Percentiles rank a stretch among this genome's conserved stretches.
These are phyloP conservation scores for Zalaria sp. DNA, from an alignment of 2,329 filamentous ascomycete species.

Conservation along the genomic window DNA sequence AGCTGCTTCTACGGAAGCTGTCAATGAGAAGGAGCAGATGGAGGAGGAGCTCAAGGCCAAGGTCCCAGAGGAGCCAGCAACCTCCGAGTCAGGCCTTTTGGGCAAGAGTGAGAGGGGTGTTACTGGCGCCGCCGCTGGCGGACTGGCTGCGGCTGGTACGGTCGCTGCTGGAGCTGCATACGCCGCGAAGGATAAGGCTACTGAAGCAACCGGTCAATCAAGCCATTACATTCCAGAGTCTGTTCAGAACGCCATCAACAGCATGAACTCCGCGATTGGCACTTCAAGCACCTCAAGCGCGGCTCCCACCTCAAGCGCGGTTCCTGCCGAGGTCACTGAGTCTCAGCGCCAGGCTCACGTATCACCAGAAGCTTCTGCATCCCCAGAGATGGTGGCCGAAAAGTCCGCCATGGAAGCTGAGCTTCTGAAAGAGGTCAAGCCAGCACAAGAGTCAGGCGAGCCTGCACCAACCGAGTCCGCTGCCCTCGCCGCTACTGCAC, in stretches of 20 bases:
- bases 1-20: conserved; percentile 45
- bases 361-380: conserved; percentile 57
- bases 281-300: conserved; percentile 12
- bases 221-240: conserved; percentile 10
- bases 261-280: conserved; percentile 13
- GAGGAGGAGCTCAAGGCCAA: conserved; percentile 57
- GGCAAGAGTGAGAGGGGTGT: conserved; percentile 15
- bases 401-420: conserved; percentile 65
- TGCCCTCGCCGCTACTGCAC: conserved; percentile 20
- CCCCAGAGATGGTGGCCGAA: conserved; percentile 54
- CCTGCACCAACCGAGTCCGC: conserved; percentile 27
- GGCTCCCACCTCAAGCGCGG: conserved; percentile 10
- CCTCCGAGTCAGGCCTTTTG: conserved; percentile 19
- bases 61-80: conserved; percentile 26
- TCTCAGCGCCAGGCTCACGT: conserved; percentile 33
- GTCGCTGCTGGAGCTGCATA: conserved; percentile 21
- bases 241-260: conserved; percentile 33
- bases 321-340: conserved; percentile 14
- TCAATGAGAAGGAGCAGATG: conserved; percentile 31
- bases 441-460: conserved; percentile 26
- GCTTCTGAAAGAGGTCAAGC: conserved; percentile 46
- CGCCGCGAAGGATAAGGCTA: conserved; percentile 16
- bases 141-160: conserved; percentile 23
- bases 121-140: conserved; percentile 24
- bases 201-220: conserved; percentile 32